A percentile compares a stretch with the other conserved stretches of the same genome.
phyloP scores from a whole-genome alignment of 2,329 filamentous ascomycete genomes.

The Coniochaeta pulveracea region DNA sequence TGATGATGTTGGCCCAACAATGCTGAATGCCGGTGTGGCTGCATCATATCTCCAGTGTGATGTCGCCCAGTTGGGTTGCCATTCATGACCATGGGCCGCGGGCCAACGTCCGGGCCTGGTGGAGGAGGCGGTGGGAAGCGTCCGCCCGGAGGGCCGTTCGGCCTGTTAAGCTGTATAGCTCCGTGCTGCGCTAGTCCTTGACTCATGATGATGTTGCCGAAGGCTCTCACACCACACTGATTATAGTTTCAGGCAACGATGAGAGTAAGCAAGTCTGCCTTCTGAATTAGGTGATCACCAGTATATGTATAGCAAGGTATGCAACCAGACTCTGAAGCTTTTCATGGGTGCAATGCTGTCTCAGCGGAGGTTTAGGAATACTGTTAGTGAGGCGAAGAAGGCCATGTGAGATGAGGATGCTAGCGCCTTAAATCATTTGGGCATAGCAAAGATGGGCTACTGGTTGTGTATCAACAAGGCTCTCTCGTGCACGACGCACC shows the following conservation, averaged over 20 bases:
- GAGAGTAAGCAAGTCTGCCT: not conserved
- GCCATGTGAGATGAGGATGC: too few relatives aligned
- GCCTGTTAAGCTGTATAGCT: conserved; percentile 1
- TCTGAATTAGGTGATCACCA: too few relatives aligned
- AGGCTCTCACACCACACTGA: not conserved
- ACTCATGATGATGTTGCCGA: not conserved
- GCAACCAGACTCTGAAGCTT: too few relatives aligned
- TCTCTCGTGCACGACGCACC: too few relatives aligned
- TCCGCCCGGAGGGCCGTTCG: conserved; percentile 1
- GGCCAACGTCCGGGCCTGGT: not conserved
- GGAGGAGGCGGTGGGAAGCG: not conserved
- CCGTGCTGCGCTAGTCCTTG: not conserved
- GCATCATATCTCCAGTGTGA: not conserved
- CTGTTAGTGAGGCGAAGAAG: too few relatives aligned
- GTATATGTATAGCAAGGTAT: too few relatives aligned
- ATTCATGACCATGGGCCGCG: conserved; percentile 2
- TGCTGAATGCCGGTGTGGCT: conserved; percentile 1
- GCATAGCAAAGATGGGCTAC: too few relatives aligned
- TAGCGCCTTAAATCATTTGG: too few relatives aligned
- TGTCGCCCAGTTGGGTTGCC: not conserved
- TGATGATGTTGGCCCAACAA: not conserved
- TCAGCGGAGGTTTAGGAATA: too few relatives aligned
- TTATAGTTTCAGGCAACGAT: not conserved
- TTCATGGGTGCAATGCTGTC: too few relatives aligned
- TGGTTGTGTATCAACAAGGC: too few relatives aligned